Base-by-base conservation (phyloP, 768 basidiomycete species). In the Saitozyma podzolica region DNA sequence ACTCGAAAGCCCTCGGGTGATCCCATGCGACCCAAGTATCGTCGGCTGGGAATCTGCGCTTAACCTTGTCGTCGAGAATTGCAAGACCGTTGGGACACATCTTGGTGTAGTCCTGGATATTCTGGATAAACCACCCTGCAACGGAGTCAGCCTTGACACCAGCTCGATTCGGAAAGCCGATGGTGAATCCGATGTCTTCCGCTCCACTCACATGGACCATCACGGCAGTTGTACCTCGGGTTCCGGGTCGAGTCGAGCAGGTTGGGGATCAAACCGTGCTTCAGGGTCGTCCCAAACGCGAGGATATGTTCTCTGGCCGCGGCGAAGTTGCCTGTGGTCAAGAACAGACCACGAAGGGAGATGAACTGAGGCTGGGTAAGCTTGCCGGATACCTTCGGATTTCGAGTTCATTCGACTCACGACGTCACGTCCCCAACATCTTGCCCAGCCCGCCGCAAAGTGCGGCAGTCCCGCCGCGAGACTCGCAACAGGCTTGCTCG, bases 241-340 rank as follows among this genome's bases (percentile, higher is more conserved):
- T 82, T 89, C 54, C 87, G 86, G 29, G 89, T 83, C 11, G 93
- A 96, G 80, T 98, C 95, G 61, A 99, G 82, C 45, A 99, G 80
- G 78, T 99, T 99, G 0, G 96, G 96, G 68, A 98, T 94, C 69
- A 98, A 83, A 0, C 96, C 95, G 73, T 98, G 94, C 78, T 95
- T 97, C 66, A 96, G 78, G 3, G 91, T 93, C 11, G 91, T 91
- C 8, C 90, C 89, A 77, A 98, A 98, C 0, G 93, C 88, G 60
- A 97, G 80, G 61, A 99, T 96, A 73, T 98, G 96, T 67, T 85
- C 85, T 39, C 86, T 88, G 0, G 96, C 95, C 8, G 85, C 92
- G 1, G 69, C 61, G 71, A 79, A 81, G 59, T 80, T 78, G 7
- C 96, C 94, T 0, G 94, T 97, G 0, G 92, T 89, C 74, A 98